Base-by-base conservation (phyloP, 2,329 filamentous ascomycete genomes). In the Ophiosphaerella herpotricha region DNA sequence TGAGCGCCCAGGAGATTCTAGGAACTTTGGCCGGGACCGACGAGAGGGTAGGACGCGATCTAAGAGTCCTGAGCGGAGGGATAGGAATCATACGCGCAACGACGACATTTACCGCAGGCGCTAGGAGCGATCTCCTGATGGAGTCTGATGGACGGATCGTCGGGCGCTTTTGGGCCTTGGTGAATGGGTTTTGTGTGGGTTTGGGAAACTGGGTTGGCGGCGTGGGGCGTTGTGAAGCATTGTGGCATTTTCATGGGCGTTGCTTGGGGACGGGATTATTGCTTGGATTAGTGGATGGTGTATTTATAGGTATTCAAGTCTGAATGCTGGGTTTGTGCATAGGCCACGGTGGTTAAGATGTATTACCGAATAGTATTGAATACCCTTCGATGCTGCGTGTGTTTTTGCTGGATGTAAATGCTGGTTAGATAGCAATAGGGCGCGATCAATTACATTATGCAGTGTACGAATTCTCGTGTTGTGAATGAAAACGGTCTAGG, bases 1-100 rank as follows among this genome's bases (percentile, higher is more conserved):
- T 12, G 63, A 69, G 32, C 55, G 66, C 32, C 48, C 57, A 6
- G 55, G 54, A 11, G 64, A 67, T 11, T 53, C 58, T 7, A 52
- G 63, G 7, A 63, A 63, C 16, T 65, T 64, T 45, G 63, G 55
- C 7, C 55, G 65, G 24, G 63, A 66, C 2, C 52, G 70, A 12
- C 56, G 71, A 42, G 66, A 71, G 13, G 65, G 61, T 0, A 54
- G 69, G 26, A 74, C 68, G 6, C 62, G 72, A 3, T 68, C 64
- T 5, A 55, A 70, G 26, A 74, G 72, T 54, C 72, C 72, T 0
- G 68, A 71, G n/a, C 58, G 72, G 26, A 43, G 67, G 18, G 60
- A 66, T 11, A 50, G 61, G 14, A 61, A 60, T 9, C 60, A 65
- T 14, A 48, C 40, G 13, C 52, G 68, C 23, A 61, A 66, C 36